Percentiles rank a stretch among this genome's conserved stretches.
These are phyloP conservation scores for Aquilaria malaccensis DNA, from an alignment of 345 rosid genomes.

Conservation along the genomic window DNA sequence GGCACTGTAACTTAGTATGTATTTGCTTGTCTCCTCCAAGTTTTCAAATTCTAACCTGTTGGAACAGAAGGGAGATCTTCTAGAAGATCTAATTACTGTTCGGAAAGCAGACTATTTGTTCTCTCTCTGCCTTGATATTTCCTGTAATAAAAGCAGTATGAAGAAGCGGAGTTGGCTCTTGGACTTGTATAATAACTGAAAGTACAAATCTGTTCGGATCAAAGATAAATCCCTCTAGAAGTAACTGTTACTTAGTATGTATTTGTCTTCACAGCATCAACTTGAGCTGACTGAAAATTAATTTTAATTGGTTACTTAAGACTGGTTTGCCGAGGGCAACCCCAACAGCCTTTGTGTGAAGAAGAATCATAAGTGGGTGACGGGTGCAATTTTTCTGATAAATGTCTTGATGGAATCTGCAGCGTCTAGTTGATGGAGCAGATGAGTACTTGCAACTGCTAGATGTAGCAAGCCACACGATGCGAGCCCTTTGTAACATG, in stretches of 20 bases:
- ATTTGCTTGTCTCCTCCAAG: background rate
- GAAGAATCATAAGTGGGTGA: background rate
- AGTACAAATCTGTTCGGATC: background rate
- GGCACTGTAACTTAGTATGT: background rate
- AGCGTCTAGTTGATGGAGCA: conserved; percentile 91
- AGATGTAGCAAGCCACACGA: conserved; percentile 63
- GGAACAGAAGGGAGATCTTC: no score
- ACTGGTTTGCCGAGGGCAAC: background rate
- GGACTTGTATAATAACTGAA: background rate
- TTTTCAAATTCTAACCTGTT: no score
- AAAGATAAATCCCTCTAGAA: no score
- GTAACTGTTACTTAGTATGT: no score
- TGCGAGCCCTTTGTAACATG: conserved; percentile 66
- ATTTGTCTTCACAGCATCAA: no score
- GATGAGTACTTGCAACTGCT: conserved; percentile 96
- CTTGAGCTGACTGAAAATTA: background rate
- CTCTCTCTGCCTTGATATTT: background rate
- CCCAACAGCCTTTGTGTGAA: no score
- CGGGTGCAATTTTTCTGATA: background rate
- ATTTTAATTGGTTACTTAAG: background rate
- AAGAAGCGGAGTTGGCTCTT: background rate
- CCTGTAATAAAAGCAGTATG: background rate
- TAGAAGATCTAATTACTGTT: no score
- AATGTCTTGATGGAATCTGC: conserved; percentile 22
- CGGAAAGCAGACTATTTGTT: background rate